Evolutionary conservation across 768 basidiomycete genomes (phyloP).

Genomic region (Lactarius tabidus): DNA sequence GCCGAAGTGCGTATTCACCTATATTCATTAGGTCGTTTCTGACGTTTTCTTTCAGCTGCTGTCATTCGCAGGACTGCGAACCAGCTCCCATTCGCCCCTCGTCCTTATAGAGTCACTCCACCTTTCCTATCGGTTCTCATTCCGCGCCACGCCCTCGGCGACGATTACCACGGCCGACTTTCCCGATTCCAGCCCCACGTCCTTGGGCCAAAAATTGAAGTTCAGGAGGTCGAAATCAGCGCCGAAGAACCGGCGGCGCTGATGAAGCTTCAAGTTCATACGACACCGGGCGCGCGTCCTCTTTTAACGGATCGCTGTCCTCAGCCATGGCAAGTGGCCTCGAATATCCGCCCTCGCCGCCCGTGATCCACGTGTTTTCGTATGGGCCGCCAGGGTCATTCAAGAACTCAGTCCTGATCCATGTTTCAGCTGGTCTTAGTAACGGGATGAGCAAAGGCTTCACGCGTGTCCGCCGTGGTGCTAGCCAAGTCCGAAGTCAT

Average conservation of each 20-base stretch:
- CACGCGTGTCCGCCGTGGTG: conserved; percentile 54
- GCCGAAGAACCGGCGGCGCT: conserved; percentile 41
- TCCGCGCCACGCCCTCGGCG: conserved; percentile 67
- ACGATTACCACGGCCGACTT: conserved; percentile 78
- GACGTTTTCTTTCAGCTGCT: conserved; percentile 46
- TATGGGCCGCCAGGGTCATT: conserved; percentile 52
- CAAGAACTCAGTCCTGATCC: conserved; percentile 53
- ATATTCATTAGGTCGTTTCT: conserved; percentile 11
- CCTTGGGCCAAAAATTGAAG: conserved; percentile 56
- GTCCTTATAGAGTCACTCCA: conserved; percentile 75
- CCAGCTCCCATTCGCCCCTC: conserved; percentile 51
- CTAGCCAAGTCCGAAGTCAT: conserved; percentile 48
- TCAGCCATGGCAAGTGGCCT: conserved; percentile 66
- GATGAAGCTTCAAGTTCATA: conserved; percentile 52
- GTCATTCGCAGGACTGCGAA: conserved; percentile 79
- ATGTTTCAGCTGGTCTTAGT: conserved; percentile 47
- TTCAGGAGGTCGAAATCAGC: conserved; percentile 66
- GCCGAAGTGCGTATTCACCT: conserved; percentile 15
- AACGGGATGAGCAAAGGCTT: conserved; percentile 60
- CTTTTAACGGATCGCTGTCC: conserved; percentile 77
- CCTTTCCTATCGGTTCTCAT: conserved; percentile 80
- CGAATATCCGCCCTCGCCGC: conserved; percentile 41
- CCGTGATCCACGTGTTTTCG: conserved; percentile 73
- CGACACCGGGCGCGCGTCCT: conserved; percentile 47
- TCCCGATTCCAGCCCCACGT: conserved; percentile 59